Conservation (phyloP, 1,284 basidiomycete genomes). For the Ganoderma sinense region DNA sequence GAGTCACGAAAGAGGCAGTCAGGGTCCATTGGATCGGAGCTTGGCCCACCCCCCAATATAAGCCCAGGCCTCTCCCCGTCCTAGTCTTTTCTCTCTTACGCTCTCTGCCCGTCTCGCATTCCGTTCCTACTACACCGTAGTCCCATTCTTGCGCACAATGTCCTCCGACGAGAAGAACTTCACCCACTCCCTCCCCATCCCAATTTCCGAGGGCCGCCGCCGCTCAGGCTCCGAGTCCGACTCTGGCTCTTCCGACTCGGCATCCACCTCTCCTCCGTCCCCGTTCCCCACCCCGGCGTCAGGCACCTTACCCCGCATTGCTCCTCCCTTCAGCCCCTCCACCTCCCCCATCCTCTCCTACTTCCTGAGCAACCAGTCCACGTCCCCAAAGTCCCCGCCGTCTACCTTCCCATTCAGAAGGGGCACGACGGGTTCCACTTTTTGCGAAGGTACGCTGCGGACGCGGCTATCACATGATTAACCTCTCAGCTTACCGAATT, state of each 20-base stretch:
- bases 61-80: slow-evolving; percentile 13
- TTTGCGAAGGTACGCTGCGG: slow-evolving; percentile 62
- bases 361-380: slow-evolving; percentile 62
- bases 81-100: slow-evolving; percentile 11
- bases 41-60: slow-evolving; percentile 23
- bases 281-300: slow-evolving; percentile 55
- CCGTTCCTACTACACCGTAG: slow-evolving; percentile 4
- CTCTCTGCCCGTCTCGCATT: slow-evolving; percentile 8
- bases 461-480: background rate
- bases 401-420: slow-evolving; percentile 65
- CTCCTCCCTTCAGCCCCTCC: slow-evolving; percentile 60
- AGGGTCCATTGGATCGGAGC: slow-evolving; percentile 31
- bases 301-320: slow-evolving; percentile 50
- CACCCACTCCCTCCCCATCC: slow-evolving; percentile 69
- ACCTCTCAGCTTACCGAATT: slow-evolving; percentile 13
- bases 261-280: slow-evolving; percentile 52
- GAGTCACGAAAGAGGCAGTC: slow-evolving; percentile 17
- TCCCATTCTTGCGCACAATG: slow-evolving; percentile 23
- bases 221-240: slow-evolving; percentile 62
- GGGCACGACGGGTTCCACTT: slow-evolving; percentile 48
- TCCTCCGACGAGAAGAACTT: slow-evolving; percentile 33
- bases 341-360: slow-evolving; percentile 75
- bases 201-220: slow-evolving; percentile 53
- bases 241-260: slow-evolving; percentile 45
- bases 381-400: slow-evolving; percentile 49